Percentiles rank a stretch among this genome's conserved stretches.
Evolutionary conservation across 495 filamentous ascomycete species (phyloP).

Genomic region (Podospora fimiseda): DNA sequence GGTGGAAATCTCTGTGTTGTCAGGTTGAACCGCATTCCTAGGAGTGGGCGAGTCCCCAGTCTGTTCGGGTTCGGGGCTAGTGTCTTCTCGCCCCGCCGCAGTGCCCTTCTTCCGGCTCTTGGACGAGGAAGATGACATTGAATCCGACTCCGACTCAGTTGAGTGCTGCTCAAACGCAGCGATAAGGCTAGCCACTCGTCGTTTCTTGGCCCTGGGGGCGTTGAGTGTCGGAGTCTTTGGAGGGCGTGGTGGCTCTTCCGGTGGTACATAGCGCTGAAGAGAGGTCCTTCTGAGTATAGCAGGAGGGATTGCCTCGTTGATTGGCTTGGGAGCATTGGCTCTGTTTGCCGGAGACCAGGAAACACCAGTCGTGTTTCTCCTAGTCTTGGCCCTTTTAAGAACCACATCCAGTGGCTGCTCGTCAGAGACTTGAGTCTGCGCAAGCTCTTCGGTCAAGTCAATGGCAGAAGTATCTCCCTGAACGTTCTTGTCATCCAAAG

Average conservation of each 20-base stretch:
- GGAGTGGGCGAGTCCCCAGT: background rate
- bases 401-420: background rate
- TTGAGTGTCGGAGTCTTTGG: background rate
- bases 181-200: background rate
- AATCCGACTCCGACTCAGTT: background rate
- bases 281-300: background rate
- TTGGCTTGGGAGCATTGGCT: too few relatives aligned
- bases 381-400: background rate
- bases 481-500: background rate
- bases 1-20: background rate
- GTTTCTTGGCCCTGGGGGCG: background rate
- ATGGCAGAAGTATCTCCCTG: background rate
- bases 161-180: background rate
- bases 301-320: too few relatives aligned
- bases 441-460: background rate
- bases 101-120: background rate
- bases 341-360: too few relatives aligned
- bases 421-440: background rate
- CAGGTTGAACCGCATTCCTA: background rate
- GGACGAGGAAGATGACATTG: background rate
- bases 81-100: background rate
- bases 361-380: background rate
- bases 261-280: background rate
- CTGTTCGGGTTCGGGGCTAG: background rate
- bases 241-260: background rate